These are phyloP conservation scores for Venturiaceae sp. DNA, from an alignment of 2,329 filamentous ascomycete genomes.

Conservation along the genomic window DNA sequence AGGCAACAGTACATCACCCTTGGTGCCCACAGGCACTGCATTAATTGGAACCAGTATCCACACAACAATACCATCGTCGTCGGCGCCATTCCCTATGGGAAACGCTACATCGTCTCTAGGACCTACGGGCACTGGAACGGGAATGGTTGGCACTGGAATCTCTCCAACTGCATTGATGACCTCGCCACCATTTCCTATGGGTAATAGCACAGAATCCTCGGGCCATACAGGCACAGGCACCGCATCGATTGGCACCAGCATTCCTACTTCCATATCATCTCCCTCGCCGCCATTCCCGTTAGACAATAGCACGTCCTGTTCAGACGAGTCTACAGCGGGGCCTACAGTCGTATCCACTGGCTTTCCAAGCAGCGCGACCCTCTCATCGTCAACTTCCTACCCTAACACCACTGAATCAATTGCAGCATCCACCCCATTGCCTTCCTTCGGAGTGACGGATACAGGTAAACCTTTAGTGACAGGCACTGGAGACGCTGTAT, in stretches of 20 bases:
- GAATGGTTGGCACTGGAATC: neutral
- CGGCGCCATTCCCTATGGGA: neutral
- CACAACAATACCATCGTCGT: too few species aligned
- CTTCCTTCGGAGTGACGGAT: neutral
- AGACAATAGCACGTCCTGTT: neutral
- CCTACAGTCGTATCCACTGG: too few species aligned
- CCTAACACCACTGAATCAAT: neutral
- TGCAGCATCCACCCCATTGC: neutral
- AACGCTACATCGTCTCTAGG: neutral
- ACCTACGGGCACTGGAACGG: neutral
- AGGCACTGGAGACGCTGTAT: neutral
- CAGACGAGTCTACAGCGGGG: too few species aligned
- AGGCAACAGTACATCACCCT: neutral
- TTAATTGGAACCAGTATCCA: neutral
- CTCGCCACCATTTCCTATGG: neutral
- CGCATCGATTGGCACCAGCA: neutral
- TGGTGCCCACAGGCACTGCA: neutral
- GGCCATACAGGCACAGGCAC: neutral
- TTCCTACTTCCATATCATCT: neutral
- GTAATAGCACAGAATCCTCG: neutral
- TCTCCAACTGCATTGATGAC: too few species aligned
- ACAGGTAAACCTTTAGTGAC: neutral
- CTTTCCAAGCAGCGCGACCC: too few species aligned
- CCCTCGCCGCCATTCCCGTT: neutral
- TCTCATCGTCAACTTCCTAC: neutral